Percentiles rank a stretch among this genome's conserved stretches.
These are phyloP conservation scores for Aspergillus coremiiformis DNA, from an alignment of 495 filamentous ascomycete genomes.

Conservation along the genomic window DNA sequence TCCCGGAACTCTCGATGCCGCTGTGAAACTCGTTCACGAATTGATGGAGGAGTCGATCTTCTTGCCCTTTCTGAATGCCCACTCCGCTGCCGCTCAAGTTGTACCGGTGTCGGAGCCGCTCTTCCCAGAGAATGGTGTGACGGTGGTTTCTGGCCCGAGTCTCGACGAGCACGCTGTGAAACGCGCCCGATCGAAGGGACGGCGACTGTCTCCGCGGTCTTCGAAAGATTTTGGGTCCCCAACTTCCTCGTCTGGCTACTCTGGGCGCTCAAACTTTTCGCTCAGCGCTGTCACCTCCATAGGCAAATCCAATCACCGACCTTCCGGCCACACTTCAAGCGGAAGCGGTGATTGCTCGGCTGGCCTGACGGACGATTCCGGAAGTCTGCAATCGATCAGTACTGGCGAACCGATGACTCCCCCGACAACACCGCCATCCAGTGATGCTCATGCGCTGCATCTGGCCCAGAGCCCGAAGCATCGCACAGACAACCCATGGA, in stretches of 20 bases:
- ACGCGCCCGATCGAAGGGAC: conserved; percentile 27
- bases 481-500: conserved; percentile 61
- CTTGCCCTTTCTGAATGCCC: conserved; percentile 39
- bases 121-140: conserved; percentile 27
- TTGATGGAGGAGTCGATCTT: conserved; percentile 93
- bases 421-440: conserved; percentile 72
- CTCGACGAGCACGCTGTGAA: conserved; percentile 30
- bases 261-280: conserved; percentile 26
- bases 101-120: conserved; percentile 24
- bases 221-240: conserved; percentile 34
- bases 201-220: conserved; percentile 38
- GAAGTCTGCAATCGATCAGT: conserved; percentile 35
- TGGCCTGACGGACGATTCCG: conserved; percentile 43
- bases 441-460: conserved; percentile 43
- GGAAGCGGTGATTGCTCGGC: conserved; percentile 34
- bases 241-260: conserved; percentile 19
- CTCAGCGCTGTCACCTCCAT: conserved; percentile 28
- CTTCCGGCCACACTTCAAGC: conserved; percentile 29
- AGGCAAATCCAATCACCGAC: conserved; percentile 27
- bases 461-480: conserved; percentile 45
- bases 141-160: conserved; percentile 24
- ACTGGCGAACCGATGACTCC: conserved; percentile 75
- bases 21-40: conserved; percentile 86
- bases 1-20: conserved; percentile 74
- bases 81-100: conserved; percentile 27